Percentiles rank a stretch among this genome's conserved stretches.
phyloP scores from a whole-genome alignment of 2,329 filamentous ascomycete species.

The Hortaea werneckii region DNA sequence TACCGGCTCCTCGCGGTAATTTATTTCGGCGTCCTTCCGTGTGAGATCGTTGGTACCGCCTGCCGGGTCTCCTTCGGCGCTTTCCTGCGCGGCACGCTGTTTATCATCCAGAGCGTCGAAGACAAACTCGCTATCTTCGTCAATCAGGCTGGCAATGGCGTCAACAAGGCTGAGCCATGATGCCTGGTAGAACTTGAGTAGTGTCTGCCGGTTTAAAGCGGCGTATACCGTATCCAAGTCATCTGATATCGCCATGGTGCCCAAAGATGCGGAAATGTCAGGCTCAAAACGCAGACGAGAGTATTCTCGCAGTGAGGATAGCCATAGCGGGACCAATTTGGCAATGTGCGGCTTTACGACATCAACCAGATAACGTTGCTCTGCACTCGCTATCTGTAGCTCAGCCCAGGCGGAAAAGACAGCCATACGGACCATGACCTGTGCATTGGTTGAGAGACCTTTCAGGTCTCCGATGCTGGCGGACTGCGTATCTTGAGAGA shows the following conservation, averaged over 20 bases:
- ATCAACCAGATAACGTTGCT: constrained; percentile 79
- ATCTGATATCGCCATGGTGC: constrained; percentile 55
- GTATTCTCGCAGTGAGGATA: constrained; percentile 87
- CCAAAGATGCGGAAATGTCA: constrained; percentile 85
- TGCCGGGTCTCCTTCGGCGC: constrained; percentile 4
- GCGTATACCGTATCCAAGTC: constrained; percentile 92
- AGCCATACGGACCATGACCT: constrained; percentile 97
- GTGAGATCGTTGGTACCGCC: constrained; percentile 24
- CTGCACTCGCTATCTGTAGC: constrained; percentile 85
- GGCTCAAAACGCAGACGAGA: constrained; percentile 89
- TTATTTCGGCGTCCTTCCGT: constrained; percentile 68
- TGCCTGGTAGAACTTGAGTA: constrained; percentile 92
- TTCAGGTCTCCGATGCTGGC: constrained; percentile 87
- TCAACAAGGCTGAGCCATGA: constrained; percentile 95
- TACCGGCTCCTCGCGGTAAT: constrained; percentile 94
- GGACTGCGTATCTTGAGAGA: constrained; percentile 66
- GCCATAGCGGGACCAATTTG: constrained; percentile 83
- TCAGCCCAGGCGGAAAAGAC: constrained; percentile 97
- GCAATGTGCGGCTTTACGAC: constrained; percentile 86
- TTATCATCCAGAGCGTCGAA: constrained; percentile 95
- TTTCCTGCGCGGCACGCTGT: constrained; percentile 8
- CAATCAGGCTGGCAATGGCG: constrained; percentile 91
- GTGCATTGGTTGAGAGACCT: constrained; percentile 86
- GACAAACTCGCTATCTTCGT: constrained; percentile 94
- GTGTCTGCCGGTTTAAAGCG: constrained; percentile 83